Base-by-base conservation (phyloP, 1,284 basidiomycete genomes). In the Gymnopus androsaceus region DNA sequence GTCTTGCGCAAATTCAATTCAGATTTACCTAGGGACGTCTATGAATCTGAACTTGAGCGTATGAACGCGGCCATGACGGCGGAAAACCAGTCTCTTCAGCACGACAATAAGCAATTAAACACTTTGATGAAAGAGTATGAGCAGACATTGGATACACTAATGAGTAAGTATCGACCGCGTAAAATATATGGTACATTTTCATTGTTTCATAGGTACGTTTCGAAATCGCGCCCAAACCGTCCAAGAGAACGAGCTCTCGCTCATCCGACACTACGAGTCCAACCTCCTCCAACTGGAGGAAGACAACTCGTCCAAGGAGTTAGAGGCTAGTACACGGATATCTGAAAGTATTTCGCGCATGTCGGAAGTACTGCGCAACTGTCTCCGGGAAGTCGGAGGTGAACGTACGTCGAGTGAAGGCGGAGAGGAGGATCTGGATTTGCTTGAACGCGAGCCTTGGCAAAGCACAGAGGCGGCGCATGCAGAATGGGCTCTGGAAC, bases 41-140 rank as follows among this genome's bases (percentile, higher is more conserved):
- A 97, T 67, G 88, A 95, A 59, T 82, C 85, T n/a, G 94, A 97
- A 69, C 77, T 99, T 15, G 95, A 98, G 67, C 84, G 85, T 31
- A 93, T 98, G 83, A 96, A 95, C 63, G 77, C 81, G 0, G 80
- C 87, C 46, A 88, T 99, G 62, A 79, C 84, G 12, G 74, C 83
- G 41, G 96, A 99, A 73, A 99, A 99, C 69, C 89, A 92, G 66
- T 75, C 77, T 3, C 77, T 99, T 28, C 84, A 92, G 64, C 87
- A 97, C 65, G 96, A 99, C 73, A 98, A 98, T 77, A 95, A 97
- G 71, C 94, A 98, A 66, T 81, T 98, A 33, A 93, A 89, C 59
- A 78, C 82, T 5, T 76, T 99, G 47, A 86, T 99, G 61, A 94
- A 95, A 64, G 96, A 99, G 70, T 98, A 97, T 68, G 97, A 99